Evolutionary conservation across 2,329 filamentous ascomycete species (phyloP), one percentile per base, ranked within the genome.

Genomic region (Exophiala calicioides): DNA sequence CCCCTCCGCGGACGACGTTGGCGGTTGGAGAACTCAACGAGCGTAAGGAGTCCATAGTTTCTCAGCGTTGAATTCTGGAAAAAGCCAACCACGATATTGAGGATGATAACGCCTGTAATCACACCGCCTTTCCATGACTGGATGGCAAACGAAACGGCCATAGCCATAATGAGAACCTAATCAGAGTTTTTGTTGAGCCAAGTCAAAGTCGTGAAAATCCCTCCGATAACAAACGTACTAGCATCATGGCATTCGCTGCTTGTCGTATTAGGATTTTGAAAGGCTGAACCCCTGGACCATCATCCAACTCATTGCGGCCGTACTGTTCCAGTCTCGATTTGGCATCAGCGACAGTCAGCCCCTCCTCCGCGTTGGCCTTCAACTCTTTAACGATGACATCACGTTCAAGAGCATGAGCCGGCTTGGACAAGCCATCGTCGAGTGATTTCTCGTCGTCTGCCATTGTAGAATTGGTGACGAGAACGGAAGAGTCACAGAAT

Each of bases 191-290:
- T n/a, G n/a, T n/a, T n/a, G n/a, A n/a, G n/a, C n/a, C n/a, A n/a
- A 33, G 35, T 33, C 8, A 12, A 19, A 30, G 37, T 32, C 23
- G 38, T 46, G 56, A 33, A 52, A 58, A 53, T 53, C 52, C n/a
- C n/a, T n/a, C n/a, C n/a, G n/a, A n/a, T n/a, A 47, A 49, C 48
- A 53, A 58, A 37, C 40, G 60, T 63, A 83, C 83, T 65, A 86
- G 64, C 55, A 80, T 85, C 78, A 86, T 79, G 10, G 82, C 82
- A 64, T 86, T 86, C 49, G 81, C 81, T 42, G 86, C 71, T 60
- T 87, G 83, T 23, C 77, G 73, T 37, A 85, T 69, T 16, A 87
- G 67, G 50, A 86, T 86, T 58, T 84, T 90, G 59, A 76, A 82
- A 73, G 85, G 82, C 76, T 62, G 79, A 36, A 90, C 82, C 20